Percentiles rank a stretch among this genome's conserved stretches.
Conservation (phyloP, 306 rosid species). For the Oemleria cerasiformis region DNA sequence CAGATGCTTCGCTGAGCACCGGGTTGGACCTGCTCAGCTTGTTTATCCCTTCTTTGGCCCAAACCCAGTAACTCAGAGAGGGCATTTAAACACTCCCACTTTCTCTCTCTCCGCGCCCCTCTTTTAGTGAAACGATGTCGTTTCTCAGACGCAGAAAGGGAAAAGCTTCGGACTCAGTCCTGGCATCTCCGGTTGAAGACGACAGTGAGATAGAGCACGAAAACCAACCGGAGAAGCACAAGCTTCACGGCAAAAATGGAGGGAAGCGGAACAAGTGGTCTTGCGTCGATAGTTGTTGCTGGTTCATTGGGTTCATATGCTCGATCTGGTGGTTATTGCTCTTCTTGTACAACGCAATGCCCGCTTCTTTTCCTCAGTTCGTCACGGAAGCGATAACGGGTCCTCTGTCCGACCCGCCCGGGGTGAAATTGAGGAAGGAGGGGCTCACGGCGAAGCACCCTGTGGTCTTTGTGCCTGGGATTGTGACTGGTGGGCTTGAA, state of each 20-base stretch:
- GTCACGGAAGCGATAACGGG: constrained; percentile 76
- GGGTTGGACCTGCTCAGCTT: background rate
- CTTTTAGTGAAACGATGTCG: constrained; percentile 39
- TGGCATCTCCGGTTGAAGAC: constrained; percentile 6
- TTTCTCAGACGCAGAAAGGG: constrained; percentile 59
- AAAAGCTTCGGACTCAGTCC: background rate
- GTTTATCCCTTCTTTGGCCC: no score
- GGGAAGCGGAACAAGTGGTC: constrained; percentile 32
- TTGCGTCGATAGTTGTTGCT: constrained; percentile 67
- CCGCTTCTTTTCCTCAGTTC: constrained; percentile 79
- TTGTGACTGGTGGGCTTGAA: constrained; percentile 78
- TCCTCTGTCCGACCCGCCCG: constrained; percentile 76
- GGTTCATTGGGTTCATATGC: constrained; percentile 65
- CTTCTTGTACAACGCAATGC: constrained; percentile 71
- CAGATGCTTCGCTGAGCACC: constrained; percentile 18
- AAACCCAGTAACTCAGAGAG: background rate
- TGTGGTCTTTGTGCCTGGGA: constrained; percentile 81
- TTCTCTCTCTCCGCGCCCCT: background rate
- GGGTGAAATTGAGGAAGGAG: constrained; percentile 68
- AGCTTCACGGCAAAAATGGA: background rate
- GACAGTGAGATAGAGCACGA: constrained; percentile 18
- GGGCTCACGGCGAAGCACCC: constrained; percentile 69
- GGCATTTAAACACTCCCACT: background rate
- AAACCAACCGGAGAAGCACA: constrained; percentile 8
- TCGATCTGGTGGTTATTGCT: constrained; percentile 73